A percentile compares a stretch with the other conserved stretches of the same genome.
phyloP scores from a whole-genome alignment of 805 yeast genomes.

The Lipomyces spencermartinsiae region DNA sequence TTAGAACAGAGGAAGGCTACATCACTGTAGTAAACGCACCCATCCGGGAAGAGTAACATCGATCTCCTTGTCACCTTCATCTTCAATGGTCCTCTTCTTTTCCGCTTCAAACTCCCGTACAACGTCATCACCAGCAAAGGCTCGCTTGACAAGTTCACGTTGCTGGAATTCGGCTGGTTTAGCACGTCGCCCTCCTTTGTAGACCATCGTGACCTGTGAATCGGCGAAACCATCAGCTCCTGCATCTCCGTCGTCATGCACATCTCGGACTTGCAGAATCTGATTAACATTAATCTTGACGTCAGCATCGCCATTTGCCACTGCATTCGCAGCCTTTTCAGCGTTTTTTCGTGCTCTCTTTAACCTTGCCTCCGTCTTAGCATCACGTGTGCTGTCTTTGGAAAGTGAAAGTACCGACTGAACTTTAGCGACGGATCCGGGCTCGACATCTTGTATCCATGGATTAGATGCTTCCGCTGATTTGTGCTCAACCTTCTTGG shows the following conservation, averaged over 20 bases:
- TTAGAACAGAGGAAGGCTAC: background rate
- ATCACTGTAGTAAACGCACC: constrained; percentile 46
- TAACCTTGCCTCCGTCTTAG: constrained; percentile 48
- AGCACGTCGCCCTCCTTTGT: constrained; percentile 25
- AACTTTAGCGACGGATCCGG: constrained; percentile 56
- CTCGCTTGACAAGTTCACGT: constrained; percentile 81
- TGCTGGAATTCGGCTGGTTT: constrained; percentile 65
- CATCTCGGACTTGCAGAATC: constrained; percentile 61
- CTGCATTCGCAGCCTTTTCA: constrained; percentile 28
- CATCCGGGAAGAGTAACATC: constrained; percentile 93
- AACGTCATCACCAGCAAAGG: constrained; percentile 98
- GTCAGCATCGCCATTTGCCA: constrained; percentile 39
- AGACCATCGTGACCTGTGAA: constrained; percentile 17
- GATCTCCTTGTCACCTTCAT: constrained; percentile 86
- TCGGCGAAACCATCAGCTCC: constrained; percentile 53
- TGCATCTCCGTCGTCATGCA: constrained; percentile 51
- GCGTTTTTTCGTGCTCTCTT: constrained; percentile 46
- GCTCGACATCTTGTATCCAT: constrained; percentile 45
- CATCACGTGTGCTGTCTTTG: constrained; percentile 56
- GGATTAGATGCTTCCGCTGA: constrained; percentile 45
- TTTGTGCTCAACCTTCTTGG: constrained; percentile 15
- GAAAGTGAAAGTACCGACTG: constrained; percentile 57
- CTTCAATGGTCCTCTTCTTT: constrained; percentile 66
- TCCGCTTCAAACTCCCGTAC: constrained; percentile 79
- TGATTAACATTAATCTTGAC: constrained; percentile 48